Base-by-base conservation (phyloP, 2,329 filamentous ascomycete species). In the Fusarium equiseti region DNA sequence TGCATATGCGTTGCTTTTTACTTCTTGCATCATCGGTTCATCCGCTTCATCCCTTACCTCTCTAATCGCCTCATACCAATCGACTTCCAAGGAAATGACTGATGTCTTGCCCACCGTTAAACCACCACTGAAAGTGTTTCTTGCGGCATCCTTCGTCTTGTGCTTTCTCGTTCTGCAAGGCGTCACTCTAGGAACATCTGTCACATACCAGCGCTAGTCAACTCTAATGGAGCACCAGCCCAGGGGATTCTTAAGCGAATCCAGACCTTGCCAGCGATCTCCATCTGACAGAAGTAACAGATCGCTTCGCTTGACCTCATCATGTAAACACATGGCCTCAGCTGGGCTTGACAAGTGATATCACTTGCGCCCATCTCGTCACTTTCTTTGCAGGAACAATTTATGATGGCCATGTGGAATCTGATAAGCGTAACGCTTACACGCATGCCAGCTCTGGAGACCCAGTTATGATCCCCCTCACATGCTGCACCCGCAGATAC, bases 21-120 rank as follows among this genome's bases (percentile, higher is more conserved):
- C 58, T 60, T 56, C 60, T 59, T 52, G 40, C 60, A 61, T 72
- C 50, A 65, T 59, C 38, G 26, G 48, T 49, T 40, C 46, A 49
- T 32, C 51, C 40, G 46, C 42, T 15, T 13, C 40, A 49, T 52
- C 71, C 66, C 59, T 68, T 71, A 54, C 62, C 32, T 65, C 32
- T 65, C n/a, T 24, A 42, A 9, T 24, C 29, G 40, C 70, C 56
- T 55, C 63, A 71, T 40, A 15, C 45, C 31, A 66, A 66, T 49
- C 59, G 52, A 42, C 59, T 65, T 70, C 35, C 7, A 65, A 63
- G 61, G 61, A 66, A 61, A 38, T n/a, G 35, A 38, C 35, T 32
- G 50, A 64, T 71, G 65, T 70, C 71, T 75, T 61, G 63, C 16
- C 42, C 29, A n/a, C 22, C 55, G 50, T 66, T 53, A 42, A 48